Base-by-base conservation (phyloP, 257 asterid species). In the Cruciata laevipes region DNA sequence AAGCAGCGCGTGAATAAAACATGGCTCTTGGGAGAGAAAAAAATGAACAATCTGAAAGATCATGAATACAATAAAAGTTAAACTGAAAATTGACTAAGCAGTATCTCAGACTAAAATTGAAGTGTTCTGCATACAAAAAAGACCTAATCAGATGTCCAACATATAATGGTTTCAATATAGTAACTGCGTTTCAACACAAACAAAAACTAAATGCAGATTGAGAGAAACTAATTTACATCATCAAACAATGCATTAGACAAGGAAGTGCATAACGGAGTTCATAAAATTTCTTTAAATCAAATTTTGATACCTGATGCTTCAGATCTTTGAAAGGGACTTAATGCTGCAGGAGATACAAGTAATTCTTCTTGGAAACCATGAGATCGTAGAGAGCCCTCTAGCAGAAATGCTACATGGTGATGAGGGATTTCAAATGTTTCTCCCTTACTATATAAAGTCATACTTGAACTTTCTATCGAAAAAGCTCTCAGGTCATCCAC, bases 401-500 rank as follows among this genome's bases (percentile, higher is more conserved):
- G 80, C 24, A 94, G 83, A 78, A 94, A 77, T 77, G 95, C 97
- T 59, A 93, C 83, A 31, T 84, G 83, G 73, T 81, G 94, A 60
- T 83, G 86, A 75, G 78, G 87, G 74, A 93, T 67, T 79, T 87
- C 97, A 75, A 90, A 83, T 71, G 72, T 76, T 83, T 93, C 99
- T 63, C 95, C 97, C 14, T 81, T 83, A 76, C 84, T 67, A 83
- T 90, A 87, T 65, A 75, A n/a, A 53, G 11, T 53, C 59, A 53
- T 76, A 44, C 75, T 79, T 47, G 99, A 88, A 69, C 88, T 85
- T 76, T 86, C 95, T 35, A 90, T 81, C 73, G 84, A 73, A 44
- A 93, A 88, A 66, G 80, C 79, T 77, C 99, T 81, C 38, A 93
- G 67, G 71, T 93, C 99, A 63, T 82, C 95, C 95, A 86, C 84